phyloP scores from a whole-genome alignment of 1,284 basidiomycete genomes.

The Filobasidium uniguttulatum region DNA sequence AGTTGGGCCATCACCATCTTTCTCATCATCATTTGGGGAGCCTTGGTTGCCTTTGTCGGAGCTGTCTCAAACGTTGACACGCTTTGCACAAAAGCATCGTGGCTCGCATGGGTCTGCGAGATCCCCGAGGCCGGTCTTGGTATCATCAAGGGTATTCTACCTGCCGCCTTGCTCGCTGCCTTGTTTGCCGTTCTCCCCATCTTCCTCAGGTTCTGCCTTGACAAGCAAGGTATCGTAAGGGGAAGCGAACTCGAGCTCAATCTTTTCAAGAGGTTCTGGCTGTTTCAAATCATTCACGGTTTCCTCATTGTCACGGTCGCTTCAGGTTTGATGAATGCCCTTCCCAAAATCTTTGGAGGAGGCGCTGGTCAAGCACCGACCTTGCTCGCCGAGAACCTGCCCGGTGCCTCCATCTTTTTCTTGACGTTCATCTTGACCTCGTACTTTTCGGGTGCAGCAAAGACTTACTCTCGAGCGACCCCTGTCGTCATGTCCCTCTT shows the following conservation, averaged over 20 bases:
- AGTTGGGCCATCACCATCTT: slow-evolving; percentile 43
- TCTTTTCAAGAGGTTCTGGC: slow-evolving; percentile 80
- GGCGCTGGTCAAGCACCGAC: slow-evolving; percentile 26
- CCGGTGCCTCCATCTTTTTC: slow-evolving; percentile 81
- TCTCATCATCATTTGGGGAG: slow-evolving; percentile 43
- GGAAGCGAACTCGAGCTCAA: slow-evolving; percentile 69
- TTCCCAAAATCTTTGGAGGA: background rate
- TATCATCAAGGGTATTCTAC: slow-evolving; percentile 82
- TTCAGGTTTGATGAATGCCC: slow-evolving; percentile 52
- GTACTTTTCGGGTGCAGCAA: slow-evolving; percentile 56
- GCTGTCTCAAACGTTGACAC: slow-evolving; percentile 64
- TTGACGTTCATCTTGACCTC: slow-evolving; percentile 50
- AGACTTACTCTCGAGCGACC: slow-evolving; percentile 65
- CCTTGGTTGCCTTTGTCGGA: slow-evolving; percentile 67
- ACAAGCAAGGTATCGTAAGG: slow-evolving; percentile 30
- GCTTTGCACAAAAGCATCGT: slow-evolving; percentile 51
- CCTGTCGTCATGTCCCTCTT: slow-evolving; percentile 69
- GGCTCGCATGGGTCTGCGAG: slow-evolving; percentile 70
- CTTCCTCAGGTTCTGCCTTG: slow-evolving; percentile 45
- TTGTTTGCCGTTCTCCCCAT: slow-evolving; percentile 87
- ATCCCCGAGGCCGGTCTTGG: slow-evolving; percentile 40
- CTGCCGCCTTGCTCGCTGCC: slow-evolving; percentile 68
- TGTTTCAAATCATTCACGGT: slow-evolving; percentile 82
- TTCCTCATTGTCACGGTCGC: slow-evolving; percentile 75
- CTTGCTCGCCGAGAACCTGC: slow-evolving; percentile 60